Evolutionary conservation across 306 rosid genomes (phyloP).

Genomic region (Mimosa pudica): DNA sequence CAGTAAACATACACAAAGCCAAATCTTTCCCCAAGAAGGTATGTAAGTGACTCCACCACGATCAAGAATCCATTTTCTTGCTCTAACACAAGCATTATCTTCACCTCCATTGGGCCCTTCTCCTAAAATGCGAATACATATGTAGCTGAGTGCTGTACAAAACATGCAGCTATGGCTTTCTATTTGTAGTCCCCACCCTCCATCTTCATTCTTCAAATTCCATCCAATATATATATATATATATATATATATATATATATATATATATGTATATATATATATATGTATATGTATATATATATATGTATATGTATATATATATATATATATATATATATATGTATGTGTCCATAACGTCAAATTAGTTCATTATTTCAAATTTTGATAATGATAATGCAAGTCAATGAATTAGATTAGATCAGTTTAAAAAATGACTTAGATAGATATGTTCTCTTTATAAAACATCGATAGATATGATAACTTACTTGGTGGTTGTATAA

Average conservation of each 20-base stretch:
- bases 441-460: not conserved
- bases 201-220: conserved; percentile 50
- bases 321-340: too few species aligned
- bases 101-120: conserved; percentile 53
- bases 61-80: conserved; percentile 1
- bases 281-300: too few species aligned
- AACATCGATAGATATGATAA: not conserved
- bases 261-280: too few species aligned
- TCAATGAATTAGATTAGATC: not conserved
- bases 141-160: conserved; percentile 52
- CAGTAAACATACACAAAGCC: not conserved
- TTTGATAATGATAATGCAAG: not conserved
- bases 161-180: conserved; percentile 64
- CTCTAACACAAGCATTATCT: not conserved
- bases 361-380: not conserved
- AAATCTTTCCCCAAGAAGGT: not conserved
- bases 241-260: too few species aligned
- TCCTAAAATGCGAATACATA: conserved; percentile 63
- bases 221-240: not conserved
- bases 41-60: conserved; percentile 4
- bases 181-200: conserved; percentile 66
- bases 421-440: not conserved
- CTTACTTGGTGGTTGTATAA: conserved; percentile 50
- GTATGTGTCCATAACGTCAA: too few species aligned
- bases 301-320: too few species aligned